These are phyloP conservation scores for Barbarea vulgaris DNA, from an alignment of 345 rosid genomes.

Conservation along the genomic window DNA sequence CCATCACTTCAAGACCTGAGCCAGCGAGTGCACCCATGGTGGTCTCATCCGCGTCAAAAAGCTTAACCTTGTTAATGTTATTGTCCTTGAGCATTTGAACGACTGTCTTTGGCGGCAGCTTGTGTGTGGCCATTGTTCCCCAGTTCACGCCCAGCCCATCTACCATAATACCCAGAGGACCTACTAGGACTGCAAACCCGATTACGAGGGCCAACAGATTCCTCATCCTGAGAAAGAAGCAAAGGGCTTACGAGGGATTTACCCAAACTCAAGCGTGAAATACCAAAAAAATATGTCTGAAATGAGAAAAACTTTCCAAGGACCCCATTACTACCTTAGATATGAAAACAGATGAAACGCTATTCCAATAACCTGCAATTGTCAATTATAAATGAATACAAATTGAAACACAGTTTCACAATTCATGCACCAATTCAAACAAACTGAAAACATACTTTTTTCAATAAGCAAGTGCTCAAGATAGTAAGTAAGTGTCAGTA, in stretches of 20 bases:
- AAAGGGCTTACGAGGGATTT: neutral
- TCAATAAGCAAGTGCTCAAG: constrained; percentile 41
- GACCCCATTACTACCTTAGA: neutral
- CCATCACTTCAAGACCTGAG: constrained; percentile 76
- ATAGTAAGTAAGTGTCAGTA: constrained; percentile 14
- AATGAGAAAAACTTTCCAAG: neutral
- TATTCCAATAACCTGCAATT: constrained; percentile 83
- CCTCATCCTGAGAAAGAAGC: constrained; percentile 15
- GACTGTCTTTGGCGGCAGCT: constrained; percentile 61
- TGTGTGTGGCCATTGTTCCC: constrained; percentile 82
- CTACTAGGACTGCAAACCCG: neutral
- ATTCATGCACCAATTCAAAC: neutral
- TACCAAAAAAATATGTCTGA: neutral
- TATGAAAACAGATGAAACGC: neutral
- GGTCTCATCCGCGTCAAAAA: constrained; percentile 67
- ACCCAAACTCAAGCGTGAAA: neutral
- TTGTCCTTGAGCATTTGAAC: constrained; percentile 76
- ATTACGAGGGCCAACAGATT: constrained; percentile 13
- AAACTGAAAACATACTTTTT: constrained; percentile 95
- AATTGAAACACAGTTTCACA: neutral
- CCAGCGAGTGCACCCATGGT: constrained; percentile 83
- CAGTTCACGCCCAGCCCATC: constrained; percentile 79
- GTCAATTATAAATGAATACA: neutral
- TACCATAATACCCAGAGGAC: constrained; percentile 6
- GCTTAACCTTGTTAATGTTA: constrained; percentile 78